phyloP scores from a whole-genome alignment of 2,329 filamentous ascomycete genomes.

The Alternaria arborescens region DNA sequence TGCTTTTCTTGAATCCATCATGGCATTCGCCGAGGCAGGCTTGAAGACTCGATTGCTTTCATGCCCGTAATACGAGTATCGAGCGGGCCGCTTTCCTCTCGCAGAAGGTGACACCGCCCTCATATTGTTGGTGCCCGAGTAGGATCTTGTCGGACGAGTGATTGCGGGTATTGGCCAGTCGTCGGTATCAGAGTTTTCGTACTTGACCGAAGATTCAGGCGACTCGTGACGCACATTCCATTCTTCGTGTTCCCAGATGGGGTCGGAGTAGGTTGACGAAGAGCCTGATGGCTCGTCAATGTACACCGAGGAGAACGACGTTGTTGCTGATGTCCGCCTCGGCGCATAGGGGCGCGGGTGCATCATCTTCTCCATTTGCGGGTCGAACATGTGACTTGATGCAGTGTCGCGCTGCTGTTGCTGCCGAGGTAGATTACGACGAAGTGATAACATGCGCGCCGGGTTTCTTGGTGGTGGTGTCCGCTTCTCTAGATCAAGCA shows the following conservation, averaged over 20 bases:
- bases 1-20: conserved; percentile 29
- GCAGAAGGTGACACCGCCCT: conserved; percentile 9
- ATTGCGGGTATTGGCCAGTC: conserved; percentile 19
- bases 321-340: conserved; percentile 34
- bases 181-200: conserved; percentile 28
- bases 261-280: conserved; percentile 28
- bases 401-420: conserved; percentile 28
- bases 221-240: conserved; percentile 28
- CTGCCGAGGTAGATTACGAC: conserved; percentile 13
- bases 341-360: conserved; percentile 41
- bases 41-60: conserved; percentile 21
- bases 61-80: conserved; percentile 26
- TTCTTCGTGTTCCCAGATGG: conserved; percentile 29
- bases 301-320: conserved; percentile 47
- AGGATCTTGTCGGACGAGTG: conserved; percentile 22
- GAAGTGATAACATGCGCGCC: conserved; percentile 38
- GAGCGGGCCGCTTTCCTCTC: conserved; percentile 31
- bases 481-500: conserved; percentile 41
- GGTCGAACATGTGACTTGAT: conserved; percentile 34
- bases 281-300: conserved; percentile 36
- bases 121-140: conserved; percentile 9
- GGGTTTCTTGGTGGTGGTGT: conserved; percentile 41
- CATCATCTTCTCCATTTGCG: conserved; percentile 49
- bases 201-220: conserved; percentile 30
- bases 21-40: conserved; percentile 12